Conservation (phyloP, 148 eudicot species). For the Fallopia convolvulus region DNA sequence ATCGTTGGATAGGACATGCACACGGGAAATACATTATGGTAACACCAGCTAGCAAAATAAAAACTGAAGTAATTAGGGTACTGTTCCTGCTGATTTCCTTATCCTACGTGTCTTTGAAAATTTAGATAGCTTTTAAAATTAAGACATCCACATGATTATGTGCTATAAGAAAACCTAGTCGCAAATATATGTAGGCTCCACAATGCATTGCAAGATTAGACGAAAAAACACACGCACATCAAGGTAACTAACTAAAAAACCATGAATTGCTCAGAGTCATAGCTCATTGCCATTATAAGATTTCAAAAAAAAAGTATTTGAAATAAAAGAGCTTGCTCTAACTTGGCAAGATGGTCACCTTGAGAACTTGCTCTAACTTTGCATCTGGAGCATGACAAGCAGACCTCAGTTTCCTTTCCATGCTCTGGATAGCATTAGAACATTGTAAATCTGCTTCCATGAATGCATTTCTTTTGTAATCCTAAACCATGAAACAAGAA, state of each 20-base stretch:
- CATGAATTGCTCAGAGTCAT: not conserved
- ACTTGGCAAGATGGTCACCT: constrained; percentile 43
- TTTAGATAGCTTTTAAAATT: not conserved
- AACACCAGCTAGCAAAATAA: too few relatives aligned
- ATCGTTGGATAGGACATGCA: too few relatives aligned
- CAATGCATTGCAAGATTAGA: not conserved
- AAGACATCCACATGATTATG: not conserved
- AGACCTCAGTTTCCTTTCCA: constrained; percentile 81
- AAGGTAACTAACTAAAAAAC: not conserved
- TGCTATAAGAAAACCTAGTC: not conserved
- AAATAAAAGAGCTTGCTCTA: constrained; percentile 29
- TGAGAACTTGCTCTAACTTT: constrained; percentile 59
- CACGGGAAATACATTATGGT: too few relatives aligned
- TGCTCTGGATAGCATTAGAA: constrained; percentile 63
- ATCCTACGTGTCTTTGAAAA: not conserved
- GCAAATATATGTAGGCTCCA: not conserved
- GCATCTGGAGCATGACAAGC: constrained; percentile 81
- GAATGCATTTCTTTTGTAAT: constrained; percentile 70
- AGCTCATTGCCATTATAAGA: not conserved
- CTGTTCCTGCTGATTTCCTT: not conserved
- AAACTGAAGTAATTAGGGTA: too few relatives aligned
- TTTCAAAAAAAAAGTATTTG: not conserved
- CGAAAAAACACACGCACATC: not conserved
- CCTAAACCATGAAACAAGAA: constrained; percentile 35
- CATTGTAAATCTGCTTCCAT: constrained; percentile 85